phyloP scores from a whole-genome alignment of 202 grass and related monocot species.

The Thinopyrum obtusiflorum region DNA sequence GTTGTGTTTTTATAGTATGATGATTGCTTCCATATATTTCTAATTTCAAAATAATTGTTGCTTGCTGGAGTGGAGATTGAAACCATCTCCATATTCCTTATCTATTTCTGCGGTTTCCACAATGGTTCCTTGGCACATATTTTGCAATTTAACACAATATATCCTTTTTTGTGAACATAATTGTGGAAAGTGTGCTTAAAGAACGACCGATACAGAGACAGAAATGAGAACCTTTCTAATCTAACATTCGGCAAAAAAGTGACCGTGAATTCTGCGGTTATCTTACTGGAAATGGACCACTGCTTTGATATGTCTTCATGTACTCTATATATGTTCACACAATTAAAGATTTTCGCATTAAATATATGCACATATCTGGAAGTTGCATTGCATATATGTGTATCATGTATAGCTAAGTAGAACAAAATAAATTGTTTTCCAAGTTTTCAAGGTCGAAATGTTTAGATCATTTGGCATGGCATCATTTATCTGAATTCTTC shows the following conservation, averaged over 20 bases:
- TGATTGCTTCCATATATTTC: not conserved
- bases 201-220: not conserved
- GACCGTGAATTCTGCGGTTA: not conserved
- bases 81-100: not conserved
- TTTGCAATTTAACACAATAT: not conserved
- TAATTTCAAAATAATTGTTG: not conserved
- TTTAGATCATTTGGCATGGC: not conserved
- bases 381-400: not conserved
- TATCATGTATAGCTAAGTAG: not conserved
- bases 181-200: not conserved
- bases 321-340: not conserved
- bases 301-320: not conserved
- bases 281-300: not conserved
- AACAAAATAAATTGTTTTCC: not conserved
- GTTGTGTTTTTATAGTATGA: not conserved
- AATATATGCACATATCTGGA: not conserved
- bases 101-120: not conserved
- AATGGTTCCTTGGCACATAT: not conserved
- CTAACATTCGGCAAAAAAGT: not conserved
- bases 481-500: no score
- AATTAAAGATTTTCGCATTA: not conserved
- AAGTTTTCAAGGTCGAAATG: not conserved
- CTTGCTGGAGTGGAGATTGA: conserved; percentile 10
- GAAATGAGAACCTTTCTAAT: not conserved
- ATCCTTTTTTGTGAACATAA: not conserved